Conservation (phyloP, 768 basidiomycete genomes). For the Xerocomellus intermedius region DNA sequence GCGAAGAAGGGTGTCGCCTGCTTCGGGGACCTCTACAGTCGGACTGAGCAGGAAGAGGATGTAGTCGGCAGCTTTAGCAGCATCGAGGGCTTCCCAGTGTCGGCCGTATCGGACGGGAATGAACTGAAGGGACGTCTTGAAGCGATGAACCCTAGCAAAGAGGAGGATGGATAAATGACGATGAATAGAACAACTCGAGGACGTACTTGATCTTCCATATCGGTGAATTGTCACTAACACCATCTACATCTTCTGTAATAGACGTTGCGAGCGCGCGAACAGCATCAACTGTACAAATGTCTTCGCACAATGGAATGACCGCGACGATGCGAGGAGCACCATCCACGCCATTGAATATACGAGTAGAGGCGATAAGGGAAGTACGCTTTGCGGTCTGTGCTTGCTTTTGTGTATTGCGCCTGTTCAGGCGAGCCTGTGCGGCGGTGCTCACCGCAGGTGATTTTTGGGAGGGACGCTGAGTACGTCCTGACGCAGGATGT, state of each 20-base stretch:
- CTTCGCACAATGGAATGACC: slow-evolving; percentile 77
- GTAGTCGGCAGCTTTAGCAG: slow-evolving; percentile 87
- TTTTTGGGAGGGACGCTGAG: slow-evolving; percentile 56
- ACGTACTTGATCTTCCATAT: slow-evolving; percentile 69
- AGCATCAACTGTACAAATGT: slow-evolving; percentile 52
- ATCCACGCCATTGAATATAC: slow-evolving; percentile 77
- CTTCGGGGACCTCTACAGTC: slow-evolving; percentile 73
- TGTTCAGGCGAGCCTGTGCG: slow-evolving; percentile 72
- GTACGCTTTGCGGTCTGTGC: slow-evolving; percentile 69
- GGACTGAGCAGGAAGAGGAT: slow-evolving; percentile 83
- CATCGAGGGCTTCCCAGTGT: slow-evolving; percentile 79
- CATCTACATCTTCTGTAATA: slow-evolving; percentile 45
- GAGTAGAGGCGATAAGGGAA: slow-evolving; percentile 63
- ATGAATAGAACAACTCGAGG: background rate
- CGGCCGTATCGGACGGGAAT: slow-evolving; percentile 68
- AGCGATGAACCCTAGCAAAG: slow-evolving; percentile 69
- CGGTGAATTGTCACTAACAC: slow-evolving; percentile 7
- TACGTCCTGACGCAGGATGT: slow-evolving; percentile 47
- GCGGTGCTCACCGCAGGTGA: slow-evolving; percentile 45
- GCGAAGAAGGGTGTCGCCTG: slow-evolving; percentile 86
- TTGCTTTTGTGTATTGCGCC: slow-evolving; percentile 86
- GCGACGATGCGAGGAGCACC: slow-evolving; percentile 85
- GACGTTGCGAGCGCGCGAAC: slow-evolving; percentile 58
- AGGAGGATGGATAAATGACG: slow-evolving; percentile 2
- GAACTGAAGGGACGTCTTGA: slow-evolving; percentile 90